Conservation (phyloP, 305 asterid species). For the Solanum hybrid region DNA sequence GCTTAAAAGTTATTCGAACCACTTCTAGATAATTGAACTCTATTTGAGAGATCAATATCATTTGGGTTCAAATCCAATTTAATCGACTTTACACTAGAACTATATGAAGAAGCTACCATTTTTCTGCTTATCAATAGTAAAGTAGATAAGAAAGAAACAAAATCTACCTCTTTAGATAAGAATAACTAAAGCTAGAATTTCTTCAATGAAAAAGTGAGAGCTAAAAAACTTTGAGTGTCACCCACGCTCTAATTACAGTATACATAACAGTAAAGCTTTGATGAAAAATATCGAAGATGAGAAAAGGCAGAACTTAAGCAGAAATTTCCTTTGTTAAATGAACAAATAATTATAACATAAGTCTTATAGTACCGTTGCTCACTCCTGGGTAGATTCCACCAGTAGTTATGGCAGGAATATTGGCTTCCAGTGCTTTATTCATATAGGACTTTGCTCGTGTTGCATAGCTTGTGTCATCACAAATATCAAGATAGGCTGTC, state of each 20-base stretch:
- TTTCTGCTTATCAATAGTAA: background rate
- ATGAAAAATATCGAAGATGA: background rate
- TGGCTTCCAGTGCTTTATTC: constrained; percentile 57
- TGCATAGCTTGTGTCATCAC: constrained; percentile 81
- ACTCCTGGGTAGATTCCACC: constrained; percentile 99
- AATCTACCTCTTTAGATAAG: background rate
- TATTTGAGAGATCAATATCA: background rate
- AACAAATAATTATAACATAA: constrained; percentile 21
- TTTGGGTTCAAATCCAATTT: background rate
- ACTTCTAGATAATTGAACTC: background rate
- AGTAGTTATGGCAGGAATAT: constrained; percentile 80
- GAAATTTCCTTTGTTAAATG: constrained; percentile 1
- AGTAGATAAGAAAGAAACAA: background rate
- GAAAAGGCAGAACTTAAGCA: background rate
- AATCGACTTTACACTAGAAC: background rate
- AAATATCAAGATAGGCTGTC: constrained; percentile 89
- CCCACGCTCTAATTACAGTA: background rate
- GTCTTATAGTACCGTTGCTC: constrained; percentile 71
- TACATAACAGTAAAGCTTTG: background rate
- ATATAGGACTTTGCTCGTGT: constrained; percentile 70
- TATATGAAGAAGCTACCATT: background rate
- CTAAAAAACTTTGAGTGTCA: background rate
- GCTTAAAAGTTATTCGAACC: background rate
- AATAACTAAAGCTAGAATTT: background rate
- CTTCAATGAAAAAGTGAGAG: background rate